Evolutionary conservation across 352 stramenopile species (phyloP), one percentile per base, ranked within the genome.

Genomic region (Globisporangium iwayamae): DNA sequence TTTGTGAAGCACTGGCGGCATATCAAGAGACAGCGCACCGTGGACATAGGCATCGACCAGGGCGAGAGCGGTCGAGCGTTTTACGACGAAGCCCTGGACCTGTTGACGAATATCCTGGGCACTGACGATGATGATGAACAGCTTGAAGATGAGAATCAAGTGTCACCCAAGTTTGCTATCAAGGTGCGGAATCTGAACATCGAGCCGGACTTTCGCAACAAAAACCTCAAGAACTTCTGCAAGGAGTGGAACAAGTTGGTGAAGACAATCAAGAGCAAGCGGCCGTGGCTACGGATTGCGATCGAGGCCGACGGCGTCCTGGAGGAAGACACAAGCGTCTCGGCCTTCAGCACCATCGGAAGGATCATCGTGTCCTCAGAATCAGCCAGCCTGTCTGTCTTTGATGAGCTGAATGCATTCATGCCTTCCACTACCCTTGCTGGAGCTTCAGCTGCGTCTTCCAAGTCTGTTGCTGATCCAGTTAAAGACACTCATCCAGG

Each of bases 321-420:
- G 32, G 53, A 62, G 13, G 41, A 62, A 43, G 45, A 47, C 18
- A 43, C 30, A 1, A 30, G 16, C 13, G 47, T 67, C 2, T 67
- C 62, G 32, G 62, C 62, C 32, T 61, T 67, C 43, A 62, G 62
- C 22, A 57, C 53, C 20, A 38, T 67, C n/a, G 53, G 53, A 5
- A 52, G 39, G 22, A 38, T 67, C 14, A 22, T 58, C 2, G 30
- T 67, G 7, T 45, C 43, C 20, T 45, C 62, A 30, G 30, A 36
- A 48, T 43, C 47, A 45, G 52, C 62, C 4, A 56, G 53, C 50
- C 20, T 62, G 7, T 4, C 22, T 1, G 53, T 56, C 3, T 28
- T 67, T 22, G 18, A 62, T 1, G 41, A 62, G 43, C 62, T 67
- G 32, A 13, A 39, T 8, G 22, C 36, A 9, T 54, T 67, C 43